These are phyloP conservation scores for Penicillium concentricum DNA, from an alignment of 2,329 filamentous ascomycete genomes.

Conservation along the genomic window DNA sequence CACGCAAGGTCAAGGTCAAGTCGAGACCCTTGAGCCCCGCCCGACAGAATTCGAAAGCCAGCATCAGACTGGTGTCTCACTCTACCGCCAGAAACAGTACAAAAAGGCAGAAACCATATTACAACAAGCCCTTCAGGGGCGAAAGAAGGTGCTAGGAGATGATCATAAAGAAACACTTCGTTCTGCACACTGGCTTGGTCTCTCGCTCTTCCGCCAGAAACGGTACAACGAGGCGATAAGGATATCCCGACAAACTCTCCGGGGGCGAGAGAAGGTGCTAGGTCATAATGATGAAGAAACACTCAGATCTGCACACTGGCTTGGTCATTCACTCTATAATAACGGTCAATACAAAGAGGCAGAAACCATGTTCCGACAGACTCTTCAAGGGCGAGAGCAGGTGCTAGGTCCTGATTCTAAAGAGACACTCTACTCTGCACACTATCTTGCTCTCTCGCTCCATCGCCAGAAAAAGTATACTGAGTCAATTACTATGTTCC, in stretches of 20 bases:
- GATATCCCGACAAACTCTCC: background rate
- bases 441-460: background rate
- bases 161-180: background rate
- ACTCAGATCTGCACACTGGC: background rate
- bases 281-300: background rate
- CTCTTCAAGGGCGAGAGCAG: background rate
- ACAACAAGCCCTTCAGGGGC: background rate
- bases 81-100: background rate
- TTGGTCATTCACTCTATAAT: background rate
- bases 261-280: background rate
- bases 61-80: background rate
- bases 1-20: background rate
- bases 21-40: background rate
- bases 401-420: background rate
- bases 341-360: background rate
- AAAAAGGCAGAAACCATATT: background rate
- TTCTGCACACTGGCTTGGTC: background rate
- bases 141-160: background rate
- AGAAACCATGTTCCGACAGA: background rate
- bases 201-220: background rate
- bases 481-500: background rate
- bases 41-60: background rate
- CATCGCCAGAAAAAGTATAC: background rate
- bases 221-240: background rate
- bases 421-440: background rate